Evolutionary conservation across 2,329 filamentous ascomycete genomes (phyloP), one percentile per base, ranked within the genome.

Genomic region (Geosmithia flava): DNA sequence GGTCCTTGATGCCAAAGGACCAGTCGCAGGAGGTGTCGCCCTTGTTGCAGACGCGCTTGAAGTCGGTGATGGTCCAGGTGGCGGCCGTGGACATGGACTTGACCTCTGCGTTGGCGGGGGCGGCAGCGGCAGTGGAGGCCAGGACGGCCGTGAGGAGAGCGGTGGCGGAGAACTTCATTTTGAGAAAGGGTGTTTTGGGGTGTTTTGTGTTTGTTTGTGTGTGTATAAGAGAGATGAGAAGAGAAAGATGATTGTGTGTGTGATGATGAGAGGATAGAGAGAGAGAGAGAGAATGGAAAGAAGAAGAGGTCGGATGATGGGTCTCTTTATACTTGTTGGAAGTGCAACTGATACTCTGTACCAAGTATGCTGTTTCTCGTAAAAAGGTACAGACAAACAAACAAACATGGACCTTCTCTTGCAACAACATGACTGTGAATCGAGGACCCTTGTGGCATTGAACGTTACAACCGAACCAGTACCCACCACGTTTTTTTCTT

Each of bases 141-240:
- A 61, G 55, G 52, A 66, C 44, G 56, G 65, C 52, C 55, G 60
- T 52, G 53, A 64, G 54, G 50, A 68, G 39, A 45, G 50, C 47
- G 50, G 47, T 54, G 55, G 61, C 60, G 52, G 67, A 64, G 63
- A 71, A 58, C 56, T 71, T 67, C 69, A 72, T 72, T 37, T 45
- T 68, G 54, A 27, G 8, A 27, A n/a, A n/a, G n/a, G n/a, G 52
- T 48, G 52, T 57, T 54, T 47, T 47, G 23, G 30, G 48, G 33
- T 47, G 46, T 27, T 16, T 23, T 42, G n/a, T 42, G 40, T 42
- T 6, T 11, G 20, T 42, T 3, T 37, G 33, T 13, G 33, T 37
- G 42, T 6, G 19, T 44, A 15, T 42, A 42, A 11, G 40, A 19
- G 40, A 17, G 40, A 42, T 19, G 10, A n/a, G n/a, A n/a, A n/a